Evolutionary conservation across 352 stramenopile species (phyloP), one percentile per base, ranked within the genome.

Genomic region (Globisporangium carolinianum): DNA sequence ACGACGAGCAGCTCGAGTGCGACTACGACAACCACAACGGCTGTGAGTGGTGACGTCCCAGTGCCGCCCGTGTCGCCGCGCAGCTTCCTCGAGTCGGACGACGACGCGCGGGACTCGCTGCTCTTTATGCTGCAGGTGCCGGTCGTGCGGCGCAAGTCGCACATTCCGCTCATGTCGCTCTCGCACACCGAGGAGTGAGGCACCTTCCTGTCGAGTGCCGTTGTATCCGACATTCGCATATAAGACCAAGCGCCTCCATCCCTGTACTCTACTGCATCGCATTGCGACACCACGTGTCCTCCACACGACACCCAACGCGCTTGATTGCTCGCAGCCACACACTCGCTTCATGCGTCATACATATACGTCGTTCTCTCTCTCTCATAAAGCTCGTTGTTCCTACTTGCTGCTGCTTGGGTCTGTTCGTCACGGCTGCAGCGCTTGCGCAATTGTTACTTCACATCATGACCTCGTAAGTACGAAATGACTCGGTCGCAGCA

Each of bases 121-220:
- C 66, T 91, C 46, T 68, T 80, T 51, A 86, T 91, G 61, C 57
- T 91, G 52, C 76, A 78, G 15, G 75, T 91, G 53, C 81, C 81
- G 3, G 58, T 78, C 38, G 61, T 70, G 42, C 71, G 62, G 32
- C 76, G 78, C 46, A 57, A 75, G n/a, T 82, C 78, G 24, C 61
- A 79, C 35, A 52, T 84, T 36, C 81, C 81, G 42, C 65, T 91
- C 39, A 91, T 91, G 60, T 60, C 60, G 36, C 32, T 65, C 47
- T 59, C 58, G 51, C 58, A 64, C 41, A 35, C 42, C 2, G 57
- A 62, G 72, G 76, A 81, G 45, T 66, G n/a, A 68, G 67, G 32
- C 24, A 24, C 24, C 24, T 24, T 24, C 24, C 24, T 24, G 24
- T 24, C 24, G 24, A 24, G 24, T 24, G 24, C 24, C 24, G 1